These are phyloP conservation scores for Durotheca rogersii DNA, from an alignment of 495 filamentous ascomycete genomes.

Conservation along the genomic window DNA sequence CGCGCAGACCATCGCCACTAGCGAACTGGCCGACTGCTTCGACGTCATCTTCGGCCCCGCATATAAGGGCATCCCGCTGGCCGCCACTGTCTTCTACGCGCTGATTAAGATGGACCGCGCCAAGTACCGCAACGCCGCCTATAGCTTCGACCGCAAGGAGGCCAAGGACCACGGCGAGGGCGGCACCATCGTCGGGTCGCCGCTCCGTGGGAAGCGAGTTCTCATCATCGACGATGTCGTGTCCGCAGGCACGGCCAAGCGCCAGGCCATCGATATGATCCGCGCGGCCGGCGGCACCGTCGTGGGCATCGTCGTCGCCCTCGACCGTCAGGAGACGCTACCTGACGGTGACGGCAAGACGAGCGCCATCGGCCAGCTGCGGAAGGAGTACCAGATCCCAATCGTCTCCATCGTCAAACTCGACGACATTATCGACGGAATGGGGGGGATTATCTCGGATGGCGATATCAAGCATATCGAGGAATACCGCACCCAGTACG, in stretches of 20 bases:
- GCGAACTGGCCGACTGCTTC: slow-evolving; percentile 51
- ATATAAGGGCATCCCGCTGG: slow-evolving; percentile 93
- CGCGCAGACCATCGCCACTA: slow-evolving; percentile 64
- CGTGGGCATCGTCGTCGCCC: slow-evolving; percentile 79
- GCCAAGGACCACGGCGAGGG: slow-evolving; percentile 93
- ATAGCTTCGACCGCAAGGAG: slow-evolving; percentile 94
- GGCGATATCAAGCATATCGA: slow-evolving; percentile 69
- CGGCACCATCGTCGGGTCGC: slow-evolving; percentile 83
- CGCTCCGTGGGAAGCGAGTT: slow-evolving; percentile 77
- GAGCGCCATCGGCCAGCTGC: slow-evolving; percentile 74
- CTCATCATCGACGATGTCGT: slow-evolving; percentile 95
- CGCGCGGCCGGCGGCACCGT: slow-evolving; percentile 75
- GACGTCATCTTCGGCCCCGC: slow-evolving; percentile 82
- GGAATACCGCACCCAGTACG: slow-evolving; percentile 77
- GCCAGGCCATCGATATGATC: slow-evolving; percentile 86
- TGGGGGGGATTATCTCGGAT: slow-evolving; percentile 52
- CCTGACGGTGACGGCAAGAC: slow-evolving; percentile 55
- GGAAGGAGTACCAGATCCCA: slow-evolving; percentile 63
- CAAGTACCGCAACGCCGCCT: slow-evolving; percentile 61
- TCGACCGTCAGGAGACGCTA: slow-evolving; percentile 86
- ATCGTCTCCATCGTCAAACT: slow-evolving; percentile 61
- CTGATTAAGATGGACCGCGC: slow-evolving; percentile 62
- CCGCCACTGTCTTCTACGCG: slow-evolving; percentile 67
- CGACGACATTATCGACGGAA: slow-evolving; percentile 75
- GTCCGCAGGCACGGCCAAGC: slow-evolving; percentile 88